Conservation (phyloP, 2,329 filamentous ascomycete genomes). For the Diaporthe sp. region DNA sequence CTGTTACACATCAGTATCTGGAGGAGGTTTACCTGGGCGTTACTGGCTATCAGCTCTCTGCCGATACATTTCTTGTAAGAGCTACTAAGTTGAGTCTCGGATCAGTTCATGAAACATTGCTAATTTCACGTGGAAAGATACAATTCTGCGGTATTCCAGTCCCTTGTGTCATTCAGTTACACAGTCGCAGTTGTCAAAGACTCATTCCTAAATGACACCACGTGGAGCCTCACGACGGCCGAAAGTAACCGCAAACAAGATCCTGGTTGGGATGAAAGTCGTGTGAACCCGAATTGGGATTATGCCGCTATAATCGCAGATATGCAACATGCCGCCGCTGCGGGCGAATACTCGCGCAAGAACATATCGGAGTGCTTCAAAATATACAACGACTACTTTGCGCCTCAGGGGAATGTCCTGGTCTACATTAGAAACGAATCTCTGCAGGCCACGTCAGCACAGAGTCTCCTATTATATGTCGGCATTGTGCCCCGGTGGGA, state of each 20-base stretch:
- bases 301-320: slow-evolving; percentile 41
- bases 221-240: not conserved
- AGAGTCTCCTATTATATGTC: slow-evolving; percentile 45
- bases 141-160: no score
- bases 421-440: slow-evolving; percentile 43
- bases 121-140: no score
- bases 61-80: no score
- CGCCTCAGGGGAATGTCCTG: slow-evolving; percentile 44
- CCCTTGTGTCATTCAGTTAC: no score
- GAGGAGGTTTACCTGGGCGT: no score
- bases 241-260: slow-evolving; percentile 17
- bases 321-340: slow-evolving; percentile 39
- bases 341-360: slow-evolving; percentile 18
- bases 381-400: slow-evolving; percentile 45
- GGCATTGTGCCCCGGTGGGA: slow-evolving; percentile 43
- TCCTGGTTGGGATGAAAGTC: not conserved
- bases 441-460: slow-evolving; percentile 33
- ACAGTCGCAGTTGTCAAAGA: not conserved
- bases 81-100: no score
- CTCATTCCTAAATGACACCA: not conserved
- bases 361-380: slow-evolving; percentile 43
- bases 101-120: no score
- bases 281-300: slow-evolving; percentile 40
- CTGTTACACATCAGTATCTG: no score
- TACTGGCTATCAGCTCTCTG: no score